Percentiles rank a stretch among this genome's conserved stretches.
Conservation (phyloP, 345 rosid genomes). For the Excoecaria cochinchinensis region DNA sequence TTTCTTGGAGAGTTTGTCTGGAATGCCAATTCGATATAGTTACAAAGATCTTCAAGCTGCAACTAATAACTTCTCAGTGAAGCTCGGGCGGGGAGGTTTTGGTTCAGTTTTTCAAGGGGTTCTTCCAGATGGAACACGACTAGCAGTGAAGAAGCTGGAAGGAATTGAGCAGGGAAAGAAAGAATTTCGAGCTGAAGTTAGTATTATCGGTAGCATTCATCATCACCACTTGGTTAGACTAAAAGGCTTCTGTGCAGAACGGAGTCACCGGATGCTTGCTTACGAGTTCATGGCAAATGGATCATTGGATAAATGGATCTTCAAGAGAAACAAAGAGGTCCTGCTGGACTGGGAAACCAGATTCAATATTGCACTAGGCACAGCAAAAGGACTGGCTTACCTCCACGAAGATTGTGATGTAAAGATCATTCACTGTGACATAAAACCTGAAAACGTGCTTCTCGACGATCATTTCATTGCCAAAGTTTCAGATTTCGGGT, state of each 20-base stretch:
- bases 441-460: slow-evolving; percentile 90
- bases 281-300: slow-evolving; percentile 85
- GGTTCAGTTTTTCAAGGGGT: slow-evolving; percentile 82
- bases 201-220: slow-evolving; percentile 89
- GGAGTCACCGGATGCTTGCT: slow-evolving; percentile 75
- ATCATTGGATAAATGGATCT: slow-evolving; percentile 90
- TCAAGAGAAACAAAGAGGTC: slow-evolving; percentile 48
- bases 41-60: slow-evolving; percentile 79
- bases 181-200: slow-evolving; percentile 92
- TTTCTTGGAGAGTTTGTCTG: slow-evolving; percentile 63
- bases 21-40: slow-evolving; percentile 77
- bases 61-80: slow-evolving; percentile 70
- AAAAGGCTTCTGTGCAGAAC: slow-evolving; percentile 87
- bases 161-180: slow-evolving; percentile 93
- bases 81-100: slow-evolving; percentile 94
- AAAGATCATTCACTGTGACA: slow-evolving; percentile 85
- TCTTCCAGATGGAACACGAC: slow-evolving; percentile 69
- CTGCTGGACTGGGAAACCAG: slow-evolving; percentile 72
- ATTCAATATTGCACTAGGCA: slow-evolving; percentile 72
- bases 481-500: slow-evolving; percentile 91
- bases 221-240: slow-evolving; percentile 86
- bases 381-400: slow-evolving; percentile 90
- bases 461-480: slow-evolving; percentile 73
- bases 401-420: slow-evolving; percentile 86
- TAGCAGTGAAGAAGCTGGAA: slow-evolving; percentile 96